Evolutionary conservation across 2,329 filamentous ascomycete species (phyloP).

Genomic region (Ambrosiella beaveri): DNA sequence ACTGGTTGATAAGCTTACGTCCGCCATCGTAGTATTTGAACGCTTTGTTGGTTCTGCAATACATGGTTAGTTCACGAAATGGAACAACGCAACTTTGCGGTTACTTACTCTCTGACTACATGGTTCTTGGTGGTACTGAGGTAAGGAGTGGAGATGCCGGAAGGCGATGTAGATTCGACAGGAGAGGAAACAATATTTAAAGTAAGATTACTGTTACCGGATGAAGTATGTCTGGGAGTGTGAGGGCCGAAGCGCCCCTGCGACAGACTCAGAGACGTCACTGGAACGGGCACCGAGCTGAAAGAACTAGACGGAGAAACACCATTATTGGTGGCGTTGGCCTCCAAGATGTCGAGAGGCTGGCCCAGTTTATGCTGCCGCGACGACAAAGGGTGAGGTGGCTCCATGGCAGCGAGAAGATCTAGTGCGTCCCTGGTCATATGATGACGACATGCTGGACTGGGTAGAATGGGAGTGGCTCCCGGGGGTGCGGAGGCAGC

Average conservation of each 20-base stretch:
- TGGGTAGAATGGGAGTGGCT: conserved; percentile 6
- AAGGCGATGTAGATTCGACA: conserved; percentile 35
- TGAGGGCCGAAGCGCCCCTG: conserved; percentile 9
- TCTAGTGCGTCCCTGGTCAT: conserved; percentile 12
- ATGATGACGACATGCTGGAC: conserved; percentile 13
- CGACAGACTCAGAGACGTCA: conserved; percentile 4
- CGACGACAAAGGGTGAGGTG: conserved; percentile 14
- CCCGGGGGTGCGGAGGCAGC: conserved; percentile 10
- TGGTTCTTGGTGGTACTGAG: conserved; percentile 56
- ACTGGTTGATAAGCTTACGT: conserved; percentile 93
- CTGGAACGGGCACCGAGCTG: neutral
- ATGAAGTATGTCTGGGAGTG: conserved; percentile 5
- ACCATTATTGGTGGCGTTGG: neutral
- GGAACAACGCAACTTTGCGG: neutral
- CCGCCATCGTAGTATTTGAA: conserved; percentile 76
- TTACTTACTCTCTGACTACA: conserved; percentile 57
- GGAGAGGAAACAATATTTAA: conserved; percentile 26
- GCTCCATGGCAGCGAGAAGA: conserved; percentile 12
- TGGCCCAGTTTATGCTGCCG: conserved; percentile 13
- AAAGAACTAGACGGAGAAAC: neutral
- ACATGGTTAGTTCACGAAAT: neutral
- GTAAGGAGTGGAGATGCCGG: conserved; percentile 35
- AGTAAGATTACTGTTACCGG: neutral
- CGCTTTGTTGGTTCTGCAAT: conserved; percentile 61
- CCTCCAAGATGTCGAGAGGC: conserved; percentile 9